Evolutionary conservation across 1,284 basidiomycete genomes (phyloP).

Genomic region (Trametes versicolor): DNA sequence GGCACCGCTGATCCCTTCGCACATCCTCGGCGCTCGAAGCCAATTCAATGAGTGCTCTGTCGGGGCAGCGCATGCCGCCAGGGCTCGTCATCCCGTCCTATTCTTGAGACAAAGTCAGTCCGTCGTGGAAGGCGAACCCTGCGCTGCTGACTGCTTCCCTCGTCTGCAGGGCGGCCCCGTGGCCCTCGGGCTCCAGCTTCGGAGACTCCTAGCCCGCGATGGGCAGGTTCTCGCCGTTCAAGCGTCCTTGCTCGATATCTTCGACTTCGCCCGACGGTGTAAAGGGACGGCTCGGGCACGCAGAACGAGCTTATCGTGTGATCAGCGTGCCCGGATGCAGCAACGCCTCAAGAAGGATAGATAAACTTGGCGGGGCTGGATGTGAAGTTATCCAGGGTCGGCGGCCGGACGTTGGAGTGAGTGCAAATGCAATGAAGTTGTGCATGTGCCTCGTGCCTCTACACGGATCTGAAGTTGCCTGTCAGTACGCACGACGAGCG

Average conservation of each 20-base stretch:
- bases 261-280: background rate
- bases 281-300: background rate
- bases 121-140: background rate
- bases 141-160: background rate
- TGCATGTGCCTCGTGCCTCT: background rate
- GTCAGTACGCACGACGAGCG: too few relatives aligned
- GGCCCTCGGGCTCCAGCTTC: background rate
- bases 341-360: background rate
- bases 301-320: slow-evolving; percentile 13
- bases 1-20: background rate
- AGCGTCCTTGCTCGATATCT: background rate
- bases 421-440: background rate
- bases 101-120: background rate
- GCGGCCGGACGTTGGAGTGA: background rate
- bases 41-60: background rate
- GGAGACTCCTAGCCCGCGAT: background rate
- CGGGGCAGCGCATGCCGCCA: background rate
- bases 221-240: background rate
- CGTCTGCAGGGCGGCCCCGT: slow-evolving; percentile 1
- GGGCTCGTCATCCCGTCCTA: background rate
- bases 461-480: too few relatives aligned
- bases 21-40: background rate
- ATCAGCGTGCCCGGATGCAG: slow-evolving; percentile 5
- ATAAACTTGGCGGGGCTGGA: background rate
- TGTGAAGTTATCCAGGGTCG: background rate